Conservation (phyloP, 768 basidiomycete genomes). For the Lactifluus echinatus region DNA sequence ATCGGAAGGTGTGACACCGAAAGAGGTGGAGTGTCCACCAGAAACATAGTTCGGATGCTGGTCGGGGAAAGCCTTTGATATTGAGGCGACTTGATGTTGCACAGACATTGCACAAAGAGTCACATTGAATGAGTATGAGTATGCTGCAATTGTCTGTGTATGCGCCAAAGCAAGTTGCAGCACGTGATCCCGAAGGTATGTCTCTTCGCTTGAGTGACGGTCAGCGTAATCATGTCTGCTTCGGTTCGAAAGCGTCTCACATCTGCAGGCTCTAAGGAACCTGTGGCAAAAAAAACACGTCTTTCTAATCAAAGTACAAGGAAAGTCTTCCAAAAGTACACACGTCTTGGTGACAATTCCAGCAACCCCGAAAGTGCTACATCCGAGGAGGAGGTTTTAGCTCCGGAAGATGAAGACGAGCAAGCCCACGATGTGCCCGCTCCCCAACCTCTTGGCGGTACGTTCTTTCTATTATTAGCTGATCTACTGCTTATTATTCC, state of each 20-base stretch:
- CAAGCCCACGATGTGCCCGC: background rate
- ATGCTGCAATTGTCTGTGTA: background rate
- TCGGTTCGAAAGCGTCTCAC: conserved; percentile 9
- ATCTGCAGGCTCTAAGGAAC: background rate
- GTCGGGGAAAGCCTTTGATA: background rate
- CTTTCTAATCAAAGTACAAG: background rate
- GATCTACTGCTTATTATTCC: background rate
- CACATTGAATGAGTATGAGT: too few species aligned
- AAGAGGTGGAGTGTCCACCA: background rate
- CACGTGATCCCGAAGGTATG: too few species aligned
- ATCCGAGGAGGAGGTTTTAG: background rate
- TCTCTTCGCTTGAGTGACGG: too few species aligned
- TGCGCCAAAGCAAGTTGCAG: too few species aligned
- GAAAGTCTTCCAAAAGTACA: background rate
- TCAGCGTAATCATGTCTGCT: background rate
- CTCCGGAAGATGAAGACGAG: conserved; percentile 27
- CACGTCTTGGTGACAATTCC: background rate
- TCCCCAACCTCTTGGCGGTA: background rate
- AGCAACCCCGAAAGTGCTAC: background rate
- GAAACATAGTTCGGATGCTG: background rate
- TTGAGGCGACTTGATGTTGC: background rate
- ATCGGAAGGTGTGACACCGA: background rate
- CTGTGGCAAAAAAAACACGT: background rate
- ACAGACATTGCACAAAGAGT: background rate
- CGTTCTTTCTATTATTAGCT: too few species aligned